These are phyloP conservation scores for Silene vulgaris DNA, from an alignment of 179 eudicot genomes.

Conservation along the genomic window DNA sequence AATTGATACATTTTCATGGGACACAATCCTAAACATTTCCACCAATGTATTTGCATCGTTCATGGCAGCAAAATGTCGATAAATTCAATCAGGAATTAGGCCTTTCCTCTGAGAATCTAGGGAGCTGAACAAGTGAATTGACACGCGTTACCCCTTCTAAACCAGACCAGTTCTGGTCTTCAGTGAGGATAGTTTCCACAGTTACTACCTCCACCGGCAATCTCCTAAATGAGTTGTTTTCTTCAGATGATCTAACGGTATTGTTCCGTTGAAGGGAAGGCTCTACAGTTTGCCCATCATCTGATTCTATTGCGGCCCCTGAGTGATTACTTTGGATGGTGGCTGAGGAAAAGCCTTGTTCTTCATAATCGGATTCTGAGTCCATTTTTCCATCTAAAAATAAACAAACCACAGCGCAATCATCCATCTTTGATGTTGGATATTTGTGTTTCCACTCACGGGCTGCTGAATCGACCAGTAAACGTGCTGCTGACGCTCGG, in stretches of 20 bases:
- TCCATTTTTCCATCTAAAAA: conserved; percentile 84
- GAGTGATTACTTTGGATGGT: conserved; percentile 65
- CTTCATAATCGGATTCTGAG: conserved; percentile 57
- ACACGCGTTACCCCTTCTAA: conserved; percentile 83
- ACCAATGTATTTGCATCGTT: neutral
- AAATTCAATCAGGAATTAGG: conserved; percentile 32
- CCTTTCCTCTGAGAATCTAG: conserved; percentile 72
- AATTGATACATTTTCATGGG: conserved; percentile 21
- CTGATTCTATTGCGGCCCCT: conserved; percentile 50
- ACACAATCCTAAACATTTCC: neutral
- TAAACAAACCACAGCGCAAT: conserved; percentile 82
- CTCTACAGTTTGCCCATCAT: conserved; percentile 63
- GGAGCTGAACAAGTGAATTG: conserved; percentile 86
- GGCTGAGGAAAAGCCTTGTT: conserved; percentile 64
- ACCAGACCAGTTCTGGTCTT: conserved; percentile 77
- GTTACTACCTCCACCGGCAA: conserved; percentile 34
- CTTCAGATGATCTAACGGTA: conserved; percentile 65
- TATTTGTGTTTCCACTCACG: conserved; percentile 83
- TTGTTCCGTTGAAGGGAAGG: conserved; percentile 64
- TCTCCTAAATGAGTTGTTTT: conserved; percentile 39
- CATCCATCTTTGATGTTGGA: conserved; percentile 91
- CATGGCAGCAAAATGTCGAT: neutral
- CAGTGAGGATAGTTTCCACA: conserved; percentile 33
- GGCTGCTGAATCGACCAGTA: conserved; percentile 67
- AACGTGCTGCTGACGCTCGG: conserved; percentile 73